Base-by-base conservation (phyloP, 177 flowering plant species). In the Vitis hybrid region DNA sequence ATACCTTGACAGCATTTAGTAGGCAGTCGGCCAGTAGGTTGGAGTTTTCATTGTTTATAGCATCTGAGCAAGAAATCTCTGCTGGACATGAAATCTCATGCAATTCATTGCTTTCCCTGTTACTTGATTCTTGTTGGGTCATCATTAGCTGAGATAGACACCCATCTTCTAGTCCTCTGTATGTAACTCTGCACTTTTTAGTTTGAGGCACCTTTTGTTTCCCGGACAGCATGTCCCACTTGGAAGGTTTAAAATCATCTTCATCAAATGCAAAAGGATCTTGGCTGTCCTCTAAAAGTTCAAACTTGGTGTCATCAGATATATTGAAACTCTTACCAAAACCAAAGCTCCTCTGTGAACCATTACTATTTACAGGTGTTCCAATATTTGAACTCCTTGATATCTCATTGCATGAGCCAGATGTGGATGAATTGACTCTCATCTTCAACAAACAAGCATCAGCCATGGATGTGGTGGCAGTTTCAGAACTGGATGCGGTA, bases 261-360 rank as follows among this genome's bases (percentile, higher is more conserved):
- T 88, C 96, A 80, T 90, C 88, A 81, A 95, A 95, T 69, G 95
- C 97, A 88, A 86, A 95, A 71, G 99, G 98, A 84, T 93, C 99
- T 73, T 84, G 85, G 73, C 81, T 82, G 59, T 87, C 92, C 67
- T 86, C 87, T 40, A 74, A 69, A 69, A 48, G 55, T 27, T 66
- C 83, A 78, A 60, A 30, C 16, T 58, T 68, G 11, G 21, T 67
- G 61, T 68, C 76, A 54, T 71, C 81, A 56, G 73, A 3, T 55
- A 65, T 63, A 61, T 60, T 63, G 14, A 68, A 52, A 68, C 73
- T 87, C 75, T 75, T 76, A 56, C 74, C 65, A 65, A 68, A 65
- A 66, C 77, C 72, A 67, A 64, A 12, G 11, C 78, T 80, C 18
- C 62, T 68, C 80, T 66, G 78, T 48, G 76, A 81, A 58, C 76